These are phyloP conservation scores for Pseudomicrostroma phylloplanum DNA, from an alignment of 1,284 basidiomycete species.

Conservation along the genomic window DNA sequence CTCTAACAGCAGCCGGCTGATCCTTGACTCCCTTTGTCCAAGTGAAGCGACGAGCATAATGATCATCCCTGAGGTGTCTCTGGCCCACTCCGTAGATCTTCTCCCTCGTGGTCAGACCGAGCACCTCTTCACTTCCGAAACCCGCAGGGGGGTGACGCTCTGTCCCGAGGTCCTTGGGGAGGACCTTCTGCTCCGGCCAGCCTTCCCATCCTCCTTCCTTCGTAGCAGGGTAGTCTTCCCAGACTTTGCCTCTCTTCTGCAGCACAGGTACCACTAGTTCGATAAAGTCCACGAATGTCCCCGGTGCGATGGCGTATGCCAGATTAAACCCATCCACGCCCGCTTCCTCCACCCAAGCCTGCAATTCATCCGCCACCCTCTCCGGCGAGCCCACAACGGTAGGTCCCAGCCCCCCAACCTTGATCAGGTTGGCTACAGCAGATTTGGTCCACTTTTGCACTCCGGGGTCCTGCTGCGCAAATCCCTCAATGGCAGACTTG, in stretches of 20 bases:
- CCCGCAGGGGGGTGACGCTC: constrained; percentile 1
- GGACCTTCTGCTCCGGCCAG: constrained; percentile 7
- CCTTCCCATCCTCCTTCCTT: constrained; percentile 9
- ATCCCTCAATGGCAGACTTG: constrained; percentile 42
- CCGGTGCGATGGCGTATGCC: constrained; percentile 20
- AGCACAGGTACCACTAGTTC: constrained; percentile 37
- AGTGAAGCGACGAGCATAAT: constrained; percentile 36
- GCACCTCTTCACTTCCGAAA: constrained; percentile 26
- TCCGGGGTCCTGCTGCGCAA: constrained; percentile 35
- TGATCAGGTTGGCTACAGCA: constrained; percentile 38
- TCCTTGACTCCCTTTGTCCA: constrained; percentile 18
- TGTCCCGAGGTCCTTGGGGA: not conserved
- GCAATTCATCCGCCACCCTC: constrained; percentile 32
- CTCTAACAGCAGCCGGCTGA: too few relatives aligned
- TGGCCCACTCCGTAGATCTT: constrained; percentile 42
- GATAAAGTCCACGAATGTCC: constrained; percentile 40
- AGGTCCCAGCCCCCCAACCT: constrained; percentile 45
- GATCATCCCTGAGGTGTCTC: constrained; percentile 31
- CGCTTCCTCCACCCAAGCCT: constrained; percentile 31
- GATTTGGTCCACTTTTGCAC: constrained; percentile 44
- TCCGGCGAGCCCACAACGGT: constrained; percentile 29
- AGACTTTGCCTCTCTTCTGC: constrained; percentile 37
- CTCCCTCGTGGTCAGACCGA: constrained; percentile 38
- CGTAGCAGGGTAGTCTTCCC: constrained; percentile 35
- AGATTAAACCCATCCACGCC: constrained; percentile 45